Percentiles rank a stretch among this genome's conserved stretches.
Evolutionary conservation across 257 asterid genomes (phyloP).

Genomic region (Coffea eugenioides): DNA sequence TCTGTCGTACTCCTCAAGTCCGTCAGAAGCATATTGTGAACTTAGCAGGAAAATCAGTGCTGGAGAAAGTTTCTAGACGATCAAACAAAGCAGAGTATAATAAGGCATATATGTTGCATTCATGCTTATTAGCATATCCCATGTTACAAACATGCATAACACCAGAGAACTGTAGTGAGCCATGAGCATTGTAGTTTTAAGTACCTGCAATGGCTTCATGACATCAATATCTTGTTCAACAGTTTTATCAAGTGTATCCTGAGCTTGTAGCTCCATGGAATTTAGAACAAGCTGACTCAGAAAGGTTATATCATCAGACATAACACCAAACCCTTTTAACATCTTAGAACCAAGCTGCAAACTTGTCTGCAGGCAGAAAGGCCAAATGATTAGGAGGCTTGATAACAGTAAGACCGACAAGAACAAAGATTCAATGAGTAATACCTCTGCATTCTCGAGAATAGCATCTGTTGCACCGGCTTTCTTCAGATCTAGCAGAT

Average conservation of each 20-base stretch:
- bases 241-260: slow-evolving; percentile 51
- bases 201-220: slow-evolving; percentile 89
- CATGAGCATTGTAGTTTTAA: neutral
- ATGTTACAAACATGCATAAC: neutral
- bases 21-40: neutral
- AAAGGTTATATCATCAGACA: slow-evolving; percentile 91
- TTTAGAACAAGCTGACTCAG: slow-evolving; percentile 69
- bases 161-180: neutral
- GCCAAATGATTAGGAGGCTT: slow-evolving; percentile 23
- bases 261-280: slow-evolving; percentile 96
- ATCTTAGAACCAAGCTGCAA: slow-evolving; percentile 97
- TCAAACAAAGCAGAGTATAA: neutral
- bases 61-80: neutral
- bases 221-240: slow-evolving; percentile 47
- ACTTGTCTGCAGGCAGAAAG: slow-evolving; percentile 64
- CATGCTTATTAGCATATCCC: neutral
- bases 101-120: neutral
- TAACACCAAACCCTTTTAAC: slow-evolving; percentile 81
- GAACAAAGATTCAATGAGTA: slow-evolving; percentile 8
- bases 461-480: slow-evolving; percentile 95
- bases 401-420: neutral
- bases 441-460: slow-evolving; percentile 94
- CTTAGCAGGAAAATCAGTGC: neutral
- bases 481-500: slow-evolving; percentile 81
- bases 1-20: neutral